Base-by-base conservation (phyloP, 2,329 filamentous ascomycete genomes). In the Microcyclosporella mali region DNA sequence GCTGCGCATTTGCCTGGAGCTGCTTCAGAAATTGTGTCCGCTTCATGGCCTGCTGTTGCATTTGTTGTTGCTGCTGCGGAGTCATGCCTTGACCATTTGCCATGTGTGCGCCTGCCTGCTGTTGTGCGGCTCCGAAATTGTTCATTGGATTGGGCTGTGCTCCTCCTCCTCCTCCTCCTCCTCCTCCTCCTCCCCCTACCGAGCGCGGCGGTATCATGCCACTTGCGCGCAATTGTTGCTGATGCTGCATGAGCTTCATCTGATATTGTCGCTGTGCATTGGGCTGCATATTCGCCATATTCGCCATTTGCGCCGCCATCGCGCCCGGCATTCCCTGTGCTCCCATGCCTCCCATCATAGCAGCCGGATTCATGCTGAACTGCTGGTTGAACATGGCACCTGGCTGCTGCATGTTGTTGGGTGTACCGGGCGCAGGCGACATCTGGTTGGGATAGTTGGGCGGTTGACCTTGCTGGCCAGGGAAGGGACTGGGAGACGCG, bases 401-500 rank as follows among this genome's bases (percentile, higher is more conserved):
- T 40, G 47, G 53, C 45, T 57, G 55, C 34, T 46, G 49, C 46
- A 52, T 55, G 34, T 48, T 50, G 40, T 52, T 47, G 16, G 46
- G 41, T 15, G 40, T 47, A 18, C 43, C 45, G 40, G 53, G 50
- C 9, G 52, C 46, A 16, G 59, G 58, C 8, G 58, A 53, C 54
- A 61, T 60, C 43, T 67, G 66, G 33, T 81, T 84, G 28, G 49
- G 53, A 41, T 56, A 60, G 30, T 52, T 55, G 36, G 43, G 44
- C 29, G 40, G 47, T 41, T 45, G 51, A 31, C 54, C 54, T 36
- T 51, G 52, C 41, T 56, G 56, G n/a, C 43, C 37, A 2, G 58
- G 57, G 63, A 94, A 95, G 1, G 88, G 87, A 65, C 92, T 90
- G 3, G 92, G 90, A 25, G 92, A 97, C 33, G 88, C 84, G 34